These are phyloP conservation scores for Diplodia scrobiculata DNA, from an alignment of 2,329 filamentous ascomycete species.

Conservation along the genomic window DNA sequence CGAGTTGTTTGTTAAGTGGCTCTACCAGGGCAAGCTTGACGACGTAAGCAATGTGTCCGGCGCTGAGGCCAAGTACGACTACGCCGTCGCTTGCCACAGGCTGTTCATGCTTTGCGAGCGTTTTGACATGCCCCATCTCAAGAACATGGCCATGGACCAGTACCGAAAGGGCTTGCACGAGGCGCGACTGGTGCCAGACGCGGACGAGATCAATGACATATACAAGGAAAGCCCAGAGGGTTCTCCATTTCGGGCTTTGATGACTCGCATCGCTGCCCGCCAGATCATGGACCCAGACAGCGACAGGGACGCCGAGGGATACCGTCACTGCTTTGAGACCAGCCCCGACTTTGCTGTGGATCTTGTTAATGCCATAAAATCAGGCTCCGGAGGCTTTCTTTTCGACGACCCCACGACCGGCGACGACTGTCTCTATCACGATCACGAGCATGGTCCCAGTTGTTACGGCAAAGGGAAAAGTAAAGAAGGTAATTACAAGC, in stretches of 20 bases:
- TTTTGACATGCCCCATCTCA: constrained; percentile 54
- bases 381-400: constrained; percentile 53
- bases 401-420: constrained; percentile 56
- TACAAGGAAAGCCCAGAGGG: constrained; percentile 51
- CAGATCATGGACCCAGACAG: constrained; percentile 60
- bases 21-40: constrained; percentile 58
- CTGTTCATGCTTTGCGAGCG: constrained; percentile 57
- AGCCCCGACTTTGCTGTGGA: constrained; percentile 58
- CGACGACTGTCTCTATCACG: constrained; percentile 54
- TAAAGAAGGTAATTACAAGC: constrained; percentile 44
- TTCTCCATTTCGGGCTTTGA: constrained; percentile 54
- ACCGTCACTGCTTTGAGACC: constrained; percentile 54
- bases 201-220: constrained; percentile 58
- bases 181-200: constrained; percentile 56
- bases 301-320: constrained; percentile 53
- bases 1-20: constrained; percentile 59
- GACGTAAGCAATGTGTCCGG: constrained; percentile 51
- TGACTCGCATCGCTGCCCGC: constrained; percentile 58
- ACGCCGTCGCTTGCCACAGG: constrained; percentile 57
- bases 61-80: constrained; percentile 56
- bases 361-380: constrained; percentile 56
- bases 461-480: constrained; percentile 43
- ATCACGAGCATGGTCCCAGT: constrained; percentile 51
- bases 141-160: constrained; percentile 58
- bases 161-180: constrained; percentile 55